Conservation (phyloP, 441 rosid species). For the Breynia disticha region DNA sequence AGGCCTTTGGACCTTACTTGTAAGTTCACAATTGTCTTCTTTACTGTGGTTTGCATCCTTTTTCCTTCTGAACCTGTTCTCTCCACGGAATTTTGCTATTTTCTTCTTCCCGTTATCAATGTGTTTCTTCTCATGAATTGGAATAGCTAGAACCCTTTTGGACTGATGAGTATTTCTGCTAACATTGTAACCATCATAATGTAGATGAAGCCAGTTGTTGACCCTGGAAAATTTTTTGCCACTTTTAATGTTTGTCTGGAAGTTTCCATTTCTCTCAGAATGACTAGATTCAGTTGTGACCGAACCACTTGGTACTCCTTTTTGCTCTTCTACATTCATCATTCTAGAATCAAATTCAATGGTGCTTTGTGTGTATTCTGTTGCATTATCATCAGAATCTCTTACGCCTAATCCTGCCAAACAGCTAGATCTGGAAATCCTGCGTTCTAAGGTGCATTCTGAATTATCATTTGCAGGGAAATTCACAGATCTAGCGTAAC, state of each 20-base stretch:
- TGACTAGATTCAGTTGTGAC: not conserved
- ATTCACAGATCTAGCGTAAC: constrained; percentile 45
- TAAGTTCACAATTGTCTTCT: no score
- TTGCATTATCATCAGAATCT: constrained; percentile 30
- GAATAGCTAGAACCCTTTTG: no score
- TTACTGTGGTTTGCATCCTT: no score
- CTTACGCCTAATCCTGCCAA: constrained; percentile 25
- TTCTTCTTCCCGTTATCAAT: no score
- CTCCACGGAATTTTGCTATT: no score
- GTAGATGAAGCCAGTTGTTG: constrained; percentile 38
- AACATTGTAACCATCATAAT: constrained; percentile 16
- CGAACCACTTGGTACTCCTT: not conserved
- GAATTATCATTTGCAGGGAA: constrained; percentile 38
- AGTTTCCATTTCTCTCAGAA: constrained; percentile 12
- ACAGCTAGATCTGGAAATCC: constrained; percentile 48
- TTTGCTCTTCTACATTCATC: no score
- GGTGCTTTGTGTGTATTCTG: constrained; percentile 49
- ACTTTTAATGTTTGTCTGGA: constrained; percentile 11
- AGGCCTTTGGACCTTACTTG: no score
- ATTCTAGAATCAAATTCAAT: constrained; percentile 31
- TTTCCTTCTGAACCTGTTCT: no score
- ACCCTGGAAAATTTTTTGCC: constrained; percentile 28
- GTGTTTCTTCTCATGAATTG: no score
- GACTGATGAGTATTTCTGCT: constrained; percentile 20
- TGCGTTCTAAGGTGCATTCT: constrained; percentile 34